These are phyloP conservation scores for Peronosclerospora sorghi DNA, from an alignment of 352 stramenopile species.

Conservation along the genomic window DNA sequence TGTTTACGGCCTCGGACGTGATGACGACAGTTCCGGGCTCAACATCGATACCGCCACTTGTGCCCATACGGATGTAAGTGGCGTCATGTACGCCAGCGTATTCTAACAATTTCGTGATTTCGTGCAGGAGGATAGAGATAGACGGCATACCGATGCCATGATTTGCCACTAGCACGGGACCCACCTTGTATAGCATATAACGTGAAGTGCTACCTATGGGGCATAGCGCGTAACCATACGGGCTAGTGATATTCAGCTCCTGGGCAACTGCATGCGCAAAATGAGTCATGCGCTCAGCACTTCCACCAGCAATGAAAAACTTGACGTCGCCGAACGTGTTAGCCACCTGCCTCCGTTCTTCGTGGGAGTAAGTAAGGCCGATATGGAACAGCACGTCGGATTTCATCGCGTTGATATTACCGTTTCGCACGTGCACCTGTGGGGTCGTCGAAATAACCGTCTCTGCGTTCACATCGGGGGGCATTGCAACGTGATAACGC, in stretches of 20 bases:
- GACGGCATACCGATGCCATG: conserved; percentile 77
- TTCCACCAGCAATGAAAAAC: conserved; percentile 72
- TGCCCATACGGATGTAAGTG: conserved; percentile 75
- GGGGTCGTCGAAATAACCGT: conserved; percentile 3
- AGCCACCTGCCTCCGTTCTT: conserved; percentile 33
- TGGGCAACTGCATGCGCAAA: conserved; percentile 51
- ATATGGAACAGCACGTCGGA: conserved; percentile 74
- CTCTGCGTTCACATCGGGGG: conserved; percentile 16
- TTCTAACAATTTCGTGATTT: conserved; percentile 76
- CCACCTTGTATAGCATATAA: conserved; percentile 77
- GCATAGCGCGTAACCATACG: conserved; percentile 49
- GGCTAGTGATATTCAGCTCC: conserved; percentile 39
- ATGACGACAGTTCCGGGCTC: conserved; percentile 72
- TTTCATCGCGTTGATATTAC: conserved; percentile 42
- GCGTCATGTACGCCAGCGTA: conserved; percentile 45
- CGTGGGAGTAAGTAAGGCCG: conserved; percentile 41
- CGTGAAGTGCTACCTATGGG: conserved; percentile 59
- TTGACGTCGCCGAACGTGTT: conserved; percentile 61
- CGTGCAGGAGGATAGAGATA: conserved; percentile 71
- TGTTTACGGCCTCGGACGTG: conserved; percentile 75
- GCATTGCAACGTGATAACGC: conserved; percentile 6
- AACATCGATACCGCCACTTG: conserved; percentile 65
- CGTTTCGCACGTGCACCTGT: conserved; percentile 44
- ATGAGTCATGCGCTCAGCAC: conserved; percentile 60
- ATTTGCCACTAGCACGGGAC: conserved; percentile 64